Conservation (phyloP, 2,329 filamentous ascomycete genomes). For the Trichoderma sp. region DNA sequence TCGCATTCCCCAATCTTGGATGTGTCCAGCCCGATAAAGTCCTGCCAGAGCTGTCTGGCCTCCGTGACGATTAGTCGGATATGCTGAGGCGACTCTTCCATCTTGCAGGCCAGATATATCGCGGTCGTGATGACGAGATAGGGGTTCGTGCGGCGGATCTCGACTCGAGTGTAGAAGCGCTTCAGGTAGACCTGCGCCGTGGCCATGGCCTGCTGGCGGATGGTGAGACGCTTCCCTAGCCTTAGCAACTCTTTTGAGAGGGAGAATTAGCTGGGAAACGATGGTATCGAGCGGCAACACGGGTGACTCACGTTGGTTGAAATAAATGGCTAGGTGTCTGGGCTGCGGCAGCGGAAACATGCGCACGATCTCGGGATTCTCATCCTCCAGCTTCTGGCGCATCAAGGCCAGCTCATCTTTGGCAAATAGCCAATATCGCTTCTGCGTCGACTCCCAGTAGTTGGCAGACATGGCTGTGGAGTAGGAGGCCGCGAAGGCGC, state of each 20-base stretch:
- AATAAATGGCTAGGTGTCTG: slow-evolving; percentile 85
- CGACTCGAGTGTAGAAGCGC: slow-evolving; percentile 88
- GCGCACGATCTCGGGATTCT: slow-evolving; percentile 72
- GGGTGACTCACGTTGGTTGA: slow-evolving; percentile 75
- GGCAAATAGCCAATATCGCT: slow-evolving; percentile 87
- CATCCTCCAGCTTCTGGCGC: slow-evolving; percentile 76
- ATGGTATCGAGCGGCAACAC: not conserved
- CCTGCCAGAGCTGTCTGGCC: slow-evolving; percentile 82
- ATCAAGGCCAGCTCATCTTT: slow-evolving; percentile 77
- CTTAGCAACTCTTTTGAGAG: slow-evolving; percentile 69
- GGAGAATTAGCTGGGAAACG: not conserved
- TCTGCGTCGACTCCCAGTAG: slow-evolving; percentile 95
- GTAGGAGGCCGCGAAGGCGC: slow-evolving; percentile 24
- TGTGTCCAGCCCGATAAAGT: slow-evolving; percentile 74
- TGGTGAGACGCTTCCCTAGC: slow-evolving; percentile 79
- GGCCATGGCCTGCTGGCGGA: slow-evolving; percentile 89
- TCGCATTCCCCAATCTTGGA: slow-evolving; percentile 91
- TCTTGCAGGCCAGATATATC: slow-evolving; percentile 94
- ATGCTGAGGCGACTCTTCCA: slow-evolving; percentile 96
- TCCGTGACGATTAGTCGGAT: slow-evolving; percentile 89
- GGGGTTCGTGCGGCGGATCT: slow-evolving; percentile 90
- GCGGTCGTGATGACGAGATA: slow-evolving; percentile 93
- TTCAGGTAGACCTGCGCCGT: slow-evolving; percentile 95
- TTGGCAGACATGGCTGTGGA: slow-evolving; percentile 77
- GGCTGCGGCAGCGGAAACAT: slow-evolving; percentile 82